phyloP scores from a whole-genome alignment of 148 eudicot genomes.

The Silene uniflora region DNA sequence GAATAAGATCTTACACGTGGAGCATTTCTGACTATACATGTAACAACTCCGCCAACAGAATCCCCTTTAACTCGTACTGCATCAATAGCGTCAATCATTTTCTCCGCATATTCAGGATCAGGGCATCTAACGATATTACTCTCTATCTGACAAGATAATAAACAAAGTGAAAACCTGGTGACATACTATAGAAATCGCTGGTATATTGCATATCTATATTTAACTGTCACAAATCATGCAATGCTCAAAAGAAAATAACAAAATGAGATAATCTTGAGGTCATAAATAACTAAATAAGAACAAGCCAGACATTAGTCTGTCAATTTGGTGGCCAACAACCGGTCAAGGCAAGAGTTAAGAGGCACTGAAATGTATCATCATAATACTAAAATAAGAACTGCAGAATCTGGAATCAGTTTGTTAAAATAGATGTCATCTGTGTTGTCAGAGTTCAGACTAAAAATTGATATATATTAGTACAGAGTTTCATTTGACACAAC shows the following conservation, averaged over 20 bases:
- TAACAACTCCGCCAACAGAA: conserved; percentile 97
- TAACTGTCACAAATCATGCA: conserved; percentile 1
- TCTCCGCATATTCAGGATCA: conserved; percentile 85
- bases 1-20: conserved; percentile 69
- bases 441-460: no score
- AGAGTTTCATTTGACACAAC: no score
- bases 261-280: neutral
- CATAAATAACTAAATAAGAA: conserved; percentile 3
- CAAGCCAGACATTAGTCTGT: neutral
- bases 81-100: conserved; percentile 96
- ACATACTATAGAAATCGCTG: neutral
- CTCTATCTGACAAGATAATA: conserved; percentile 60
- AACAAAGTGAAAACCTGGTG: conserved; percentile 19
- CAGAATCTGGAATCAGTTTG: no score
- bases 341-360: no score
- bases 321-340: neutral
- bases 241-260: neutral
- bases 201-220: neutral
- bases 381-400: no score
- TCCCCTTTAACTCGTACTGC: conserved; percentile 89
- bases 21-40: conserved; percentile 82
- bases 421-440: no score
- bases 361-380: no score
- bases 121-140: conserved; percentile 96
- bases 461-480: no score